Evolutionary conservation across 176 grass and related monocot genomes (phyloP), one percentile per base, ranked within the genome.

Genomic region (Oryza officinalis): DNA sequence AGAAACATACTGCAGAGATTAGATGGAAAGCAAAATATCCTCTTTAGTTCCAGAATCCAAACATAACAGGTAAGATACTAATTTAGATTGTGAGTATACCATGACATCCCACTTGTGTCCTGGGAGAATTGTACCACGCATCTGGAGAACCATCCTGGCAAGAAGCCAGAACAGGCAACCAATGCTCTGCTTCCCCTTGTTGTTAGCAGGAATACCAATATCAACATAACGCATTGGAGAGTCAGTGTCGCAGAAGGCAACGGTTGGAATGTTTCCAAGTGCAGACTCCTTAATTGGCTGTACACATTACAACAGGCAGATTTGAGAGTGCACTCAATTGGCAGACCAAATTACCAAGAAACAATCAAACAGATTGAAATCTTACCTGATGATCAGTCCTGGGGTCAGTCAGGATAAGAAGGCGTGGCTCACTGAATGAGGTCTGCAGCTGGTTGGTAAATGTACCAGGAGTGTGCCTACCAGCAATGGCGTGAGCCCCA

Each of bases 371-470:
- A 63, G 15, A 63, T 4, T 2, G 23, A 68, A 85, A 76, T 1
- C 20, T 63, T 41, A 97, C 94, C 86, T 97, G 94, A 75, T 97
- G 94, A 64, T 94, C 94, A 9, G 94, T 97, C 65, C 92, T 87
- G 14, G 94, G 94, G 70, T 97, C 94, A 8, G 94, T 97, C n/a
- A 97, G 81, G 78, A 97, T 89, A n/a, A 97, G 94, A 82, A 97
- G 94, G 27, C 94, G 89, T 5, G 94, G 92, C 88, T 97, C 94
- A 44, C 90, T 92, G 71, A 97, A 97, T 15, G 90, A 84, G 5
- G 92, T 94, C 57, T 97, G 94, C 64, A 97, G 27, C 92, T 97
- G 94, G 78, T 97, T 97, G 30, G 94, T 97, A 71, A 97, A 97
- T 37, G 92, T 97, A 88, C 94, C 94, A 54, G 94, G 94, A 54